Conservation (phyloP, 805 yeast genomes). For the Nakazawaea pomicola region DNA sequence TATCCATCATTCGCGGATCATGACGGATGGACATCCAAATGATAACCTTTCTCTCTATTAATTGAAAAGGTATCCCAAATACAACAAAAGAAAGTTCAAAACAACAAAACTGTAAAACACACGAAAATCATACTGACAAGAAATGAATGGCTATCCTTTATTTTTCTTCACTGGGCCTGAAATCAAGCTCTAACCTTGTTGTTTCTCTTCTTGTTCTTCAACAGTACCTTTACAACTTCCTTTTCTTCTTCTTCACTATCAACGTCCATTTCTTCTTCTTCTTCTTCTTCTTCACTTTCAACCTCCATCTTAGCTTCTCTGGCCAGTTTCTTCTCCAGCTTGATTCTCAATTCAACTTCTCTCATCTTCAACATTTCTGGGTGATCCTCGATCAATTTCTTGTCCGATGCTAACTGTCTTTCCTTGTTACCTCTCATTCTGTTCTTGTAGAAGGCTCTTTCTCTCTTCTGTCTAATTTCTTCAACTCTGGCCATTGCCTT, state of each 20-base stretch:
- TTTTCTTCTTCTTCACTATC: slow-evolving; percentile 45
- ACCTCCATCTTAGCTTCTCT: slow-evolving; percentile 43
- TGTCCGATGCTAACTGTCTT: slow-evolving; percentile 76
- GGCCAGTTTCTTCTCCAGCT: slow-evolving; percentile 65
- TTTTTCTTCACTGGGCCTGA: not conserved
- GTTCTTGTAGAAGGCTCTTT: slow-evolving; percentile 97
- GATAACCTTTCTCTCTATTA: not conserved
- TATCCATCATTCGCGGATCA: no score
- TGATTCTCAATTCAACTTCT: slow-evolving; percentile 83
- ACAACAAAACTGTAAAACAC: not conserved
- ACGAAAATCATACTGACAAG: not conserved
- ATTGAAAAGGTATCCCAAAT: not conserved
- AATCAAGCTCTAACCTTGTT: slow-evolving; percentile 30
- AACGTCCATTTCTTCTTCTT: slow-evolving; percentile 37
- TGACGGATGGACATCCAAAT: not conserved
- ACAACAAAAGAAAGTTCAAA: slow-evolving; percentile 1
- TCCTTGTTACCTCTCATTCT: slow-evolving; percentile 98
- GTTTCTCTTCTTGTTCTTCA: slow-evolving; percentile 59
- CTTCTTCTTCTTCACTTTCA: slow-evolving; percentile 38
- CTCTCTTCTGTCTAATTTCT: slow-evolving; percentile 93
- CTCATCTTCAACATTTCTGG: slow-evolving; percentile 89
- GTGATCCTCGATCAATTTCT: slow-evolving; percentile 80
- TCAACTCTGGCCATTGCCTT: slow-evolving; percentile 95
- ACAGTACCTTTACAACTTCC: slow-evolving; percentile 47
- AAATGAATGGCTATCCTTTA: not conserved